Conservation (phyloP, 1,139 yeast species). For the Yamadazyma siamensis region DNA sequence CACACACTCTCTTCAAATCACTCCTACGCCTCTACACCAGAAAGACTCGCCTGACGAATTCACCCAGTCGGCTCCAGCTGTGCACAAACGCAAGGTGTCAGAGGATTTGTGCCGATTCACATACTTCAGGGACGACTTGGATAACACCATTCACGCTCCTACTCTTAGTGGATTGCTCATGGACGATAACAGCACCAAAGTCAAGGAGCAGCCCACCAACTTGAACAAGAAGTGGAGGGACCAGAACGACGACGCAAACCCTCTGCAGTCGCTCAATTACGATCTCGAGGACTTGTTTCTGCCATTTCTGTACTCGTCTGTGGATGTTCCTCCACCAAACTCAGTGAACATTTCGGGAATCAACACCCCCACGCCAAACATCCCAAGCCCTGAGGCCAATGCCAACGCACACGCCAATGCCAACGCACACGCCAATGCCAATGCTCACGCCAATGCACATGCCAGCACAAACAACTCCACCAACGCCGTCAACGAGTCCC, state of each 20-base stretch:
- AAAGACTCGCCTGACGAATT: constrained; percentile 46
- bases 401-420: neutral
- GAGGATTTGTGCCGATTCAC: constrained; percentile 61
- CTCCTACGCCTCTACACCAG: constrained; percentile 76
- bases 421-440: neutral
- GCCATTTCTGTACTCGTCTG: constrained; percentile 20
- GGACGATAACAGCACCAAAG: constrained; percentile 9
- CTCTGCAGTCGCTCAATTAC: constrained; percentile 6
- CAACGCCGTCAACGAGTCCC: neutral
- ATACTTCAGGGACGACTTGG: constrained; percentile 86
- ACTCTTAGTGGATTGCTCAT: constrained; percentile 73
- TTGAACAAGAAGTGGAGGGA: constrained; percentile 18
- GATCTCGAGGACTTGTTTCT: constrained; percentile 28
- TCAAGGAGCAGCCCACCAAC: constrained; percentile 8
- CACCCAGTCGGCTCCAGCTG: constrained; percentile 24
- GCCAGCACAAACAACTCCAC: neutral
- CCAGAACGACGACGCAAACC: constrained; percentile 12
- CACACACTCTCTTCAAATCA: constrained; percentile 49
- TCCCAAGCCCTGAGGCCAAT: neutral
- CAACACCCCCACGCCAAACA: neutral
- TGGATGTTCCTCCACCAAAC: neutral
- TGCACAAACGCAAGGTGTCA: constrained; percentile 21
- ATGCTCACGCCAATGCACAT: neutral
- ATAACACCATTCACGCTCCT: constrained; percentile 86
- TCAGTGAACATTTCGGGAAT: neutral